Conservation (phyloP, 768 basidiomycete genomes). For the Baorangia bicolor region DNA sequence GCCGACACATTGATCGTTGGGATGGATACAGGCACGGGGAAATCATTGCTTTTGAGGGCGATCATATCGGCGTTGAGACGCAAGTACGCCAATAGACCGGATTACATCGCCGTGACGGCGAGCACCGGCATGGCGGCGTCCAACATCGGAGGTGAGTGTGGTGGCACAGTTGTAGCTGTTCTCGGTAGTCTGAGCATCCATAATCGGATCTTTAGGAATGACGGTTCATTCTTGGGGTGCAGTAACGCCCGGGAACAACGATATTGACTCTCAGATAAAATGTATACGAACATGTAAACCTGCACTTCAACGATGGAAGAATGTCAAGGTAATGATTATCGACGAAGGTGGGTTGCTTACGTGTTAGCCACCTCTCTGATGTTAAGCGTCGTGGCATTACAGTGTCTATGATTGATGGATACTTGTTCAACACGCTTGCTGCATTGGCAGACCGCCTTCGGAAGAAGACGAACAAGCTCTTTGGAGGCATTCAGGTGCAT, state of each 20-base stretch:
- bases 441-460: conserved; percentile 51
- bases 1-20: background rate
- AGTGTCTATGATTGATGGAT: conserved; percentile 74
- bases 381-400: background rate
- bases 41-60: conserved; percentile 56
- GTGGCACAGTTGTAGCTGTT: background rate
- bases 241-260: conserved; percentile 45
- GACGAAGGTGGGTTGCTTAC: conserved; percentile 51
- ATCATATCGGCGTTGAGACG: conserved; percentile 52
- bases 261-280: conserved; percentile 44
- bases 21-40: conserved; percentile 52
- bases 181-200: background rate
- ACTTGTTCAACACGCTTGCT: conserved; percentile 58
- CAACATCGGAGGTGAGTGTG: conserved; percentile 43
- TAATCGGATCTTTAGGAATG: conserved; percentile 38
- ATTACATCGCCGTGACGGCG: conserved; percentile 45
- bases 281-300: conserved; percentile 55
- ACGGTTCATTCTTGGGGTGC: conserved; percentile 65
- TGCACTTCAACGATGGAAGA: conserved; percentile 55
- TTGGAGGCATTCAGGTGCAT: conserved; percentile 64
- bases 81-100: conserved; percentile 33
- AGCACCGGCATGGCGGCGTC: conserved; percentile 47
- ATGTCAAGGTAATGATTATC: conserved; percentile 57
- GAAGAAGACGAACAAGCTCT: conserved; percentile 49
- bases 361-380: background rate